phyloP scores from a whole-genome alignment of 495 filamentous ascomycete species.

The Cryomyces minteri region DNA sequence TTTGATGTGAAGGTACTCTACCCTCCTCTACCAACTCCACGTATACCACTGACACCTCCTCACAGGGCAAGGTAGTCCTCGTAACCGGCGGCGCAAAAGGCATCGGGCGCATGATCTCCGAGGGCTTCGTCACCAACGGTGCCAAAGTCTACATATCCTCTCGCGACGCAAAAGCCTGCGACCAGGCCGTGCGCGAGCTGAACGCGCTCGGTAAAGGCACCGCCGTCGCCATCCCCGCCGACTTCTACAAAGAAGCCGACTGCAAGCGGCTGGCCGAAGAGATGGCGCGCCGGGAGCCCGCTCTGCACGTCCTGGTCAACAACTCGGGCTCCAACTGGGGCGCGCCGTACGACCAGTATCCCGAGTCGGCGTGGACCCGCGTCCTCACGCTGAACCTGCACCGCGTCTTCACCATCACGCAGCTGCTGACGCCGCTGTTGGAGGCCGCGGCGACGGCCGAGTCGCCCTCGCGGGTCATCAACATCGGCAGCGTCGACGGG shows the following conservation, averaged over 20 bases:
- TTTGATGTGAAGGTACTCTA: constrained; percentile 11
- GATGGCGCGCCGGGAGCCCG: constrained; percentile 40
- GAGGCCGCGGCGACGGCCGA: constrained; percentile 29
- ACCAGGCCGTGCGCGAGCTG: constrained; percentile 36
- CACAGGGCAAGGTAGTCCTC: constrained; percentile 14
- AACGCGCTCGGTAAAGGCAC: constrained; percentile 44
- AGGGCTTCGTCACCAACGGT: constrained; percentile 16
- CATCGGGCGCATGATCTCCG: constrained; percentile 19
- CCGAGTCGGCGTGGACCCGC: constrained; percentile 46
- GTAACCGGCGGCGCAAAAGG: constrained; percentile 19
- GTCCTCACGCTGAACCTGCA: constrained; percentile 68
- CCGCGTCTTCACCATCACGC: constrained; percentile 62
- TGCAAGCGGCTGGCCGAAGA: constrained; percentile 43
- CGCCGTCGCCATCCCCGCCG: constrained; percentile 44
- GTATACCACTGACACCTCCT: background rate
- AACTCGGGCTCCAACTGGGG: constrained; percentile 65
- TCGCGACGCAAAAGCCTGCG: constrained; percentile 43
- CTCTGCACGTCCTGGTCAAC: constrained; percentile 62
- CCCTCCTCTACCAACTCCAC: background rate
- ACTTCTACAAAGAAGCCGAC: constrained; percentile 61
- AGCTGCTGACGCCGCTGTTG: constrained; percentile 51
- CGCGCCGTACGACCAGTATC: constrained; percentile 47
- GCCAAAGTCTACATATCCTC: constrained; percentile 58
- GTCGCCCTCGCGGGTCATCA: constrained; percentile 49
- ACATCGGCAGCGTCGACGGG: constrained; percentile 59